A percentile compares a stretch with the other conserved stretches of the same genome.
Evolutionary conservation across 306 rosid genomes (phyloP).

Genomic region (Corylus americana): DNA sequence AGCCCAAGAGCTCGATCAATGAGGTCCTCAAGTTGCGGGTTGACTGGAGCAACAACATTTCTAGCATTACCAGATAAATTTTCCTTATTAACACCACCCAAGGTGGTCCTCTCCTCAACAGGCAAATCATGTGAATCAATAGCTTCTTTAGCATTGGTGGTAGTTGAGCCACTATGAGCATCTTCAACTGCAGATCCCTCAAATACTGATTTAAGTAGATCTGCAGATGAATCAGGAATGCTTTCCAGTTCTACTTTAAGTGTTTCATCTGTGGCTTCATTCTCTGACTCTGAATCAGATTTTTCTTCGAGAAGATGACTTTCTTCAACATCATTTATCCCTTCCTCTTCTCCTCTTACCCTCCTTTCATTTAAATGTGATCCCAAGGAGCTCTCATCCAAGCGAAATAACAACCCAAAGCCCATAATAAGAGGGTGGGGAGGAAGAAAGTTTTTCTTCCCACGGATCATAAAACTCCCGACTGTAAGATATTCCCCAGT

Average conservation of each 20-base stretch:
- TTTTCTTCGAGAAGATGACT: constrained; percentile 54
- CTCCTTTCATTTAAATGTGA: constrained; percentile 97
- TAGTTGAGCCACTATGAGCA: constrained; percentile 33
- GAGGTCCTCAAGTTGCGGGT: constrained; percentile 87
- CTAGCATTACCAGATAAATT: constrained; percentile 39
- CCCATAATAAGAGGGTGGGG: constrained; percentile 99
- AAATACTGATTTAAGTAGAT: constrained; percentile 23
- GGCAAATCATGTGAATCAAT: constrained; percentile 38
- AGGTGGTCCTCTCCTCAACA: constrained; percentile 30
- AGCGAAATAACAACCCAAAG: constrained; percentile 86
- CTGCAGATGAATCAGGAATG: constrained; percentile 35
- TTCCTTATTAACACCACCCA: constrained; percentile 37
- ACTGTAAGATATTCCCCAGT: constrained; percentile 98
- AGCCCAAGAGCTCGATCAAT: constrained; percentile 89
- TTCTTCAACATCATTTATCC: constrained; percentile 60
- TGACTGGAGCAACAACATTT: constrained; percentile 51
- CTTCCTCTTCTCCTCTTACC: constrained; percentile 97
- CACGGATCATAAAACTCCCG: constrained; percentile 98
- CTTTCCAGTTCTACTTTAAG: constrained; percentile 39
- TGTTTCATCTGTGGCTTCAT: constrained; percentile 44
- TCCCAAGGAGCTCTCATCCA: constrained; percentile 98
- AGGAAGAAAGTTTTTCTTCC: constrained; percentile 94
- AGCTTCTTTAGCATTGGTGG: constrained; percentile 22
- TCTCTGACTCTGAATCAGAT: constrained; percentile 74
- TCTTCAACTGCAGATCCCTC: constrained; percentile 35